phyloP scores from a whole-genome alignment of 768 basidiomycete genomes.

The Sarcomyxa edulis region DNA sequence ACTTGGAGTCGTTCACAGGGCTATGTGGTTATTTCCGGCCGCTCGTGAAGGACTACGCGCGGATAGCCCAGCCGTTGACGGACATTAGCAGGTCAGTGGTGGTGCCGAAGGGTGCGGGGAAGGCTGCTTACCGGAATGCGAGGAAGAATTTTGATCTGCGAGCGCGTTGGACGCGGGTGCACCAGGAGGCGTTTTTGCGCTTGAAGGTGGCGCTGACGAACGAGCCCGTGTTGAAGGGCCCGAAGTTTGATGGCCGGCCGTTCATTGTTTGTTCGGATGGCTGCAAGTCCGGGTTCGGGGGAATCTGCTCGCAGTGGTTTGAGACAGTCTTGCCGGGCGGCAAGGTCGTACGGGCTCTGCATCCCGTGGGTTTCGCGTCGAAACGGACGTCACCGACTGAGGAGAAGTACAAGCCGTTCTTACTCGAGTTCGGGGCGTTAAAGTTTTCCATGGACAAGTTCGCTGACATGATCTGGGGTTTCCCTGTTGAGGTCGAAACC shows the following conservation, averaged over 20 bases:
- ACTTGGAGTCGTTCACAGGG: conserved; percentile 28
- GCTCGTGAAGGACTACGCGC: conserved; percentile 28
- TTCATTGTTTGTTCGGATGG: conserved; percentile 35
- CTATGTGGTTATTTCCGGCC: conserved; percentile 27
- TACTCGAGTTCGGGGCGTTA: conserved; percentile 30
- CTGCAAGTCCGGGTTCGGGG: conserved; percentile 28
- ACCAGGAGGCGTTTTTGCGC: conserved; percentile 18
- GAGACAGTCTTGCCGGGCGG: conserved; percentile 16
- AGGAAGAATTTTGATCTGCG: too few species aligned
- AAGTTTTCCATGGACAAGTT: conserved; percentile 28
- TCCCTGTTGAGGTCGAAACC: conserved; percentile 26
- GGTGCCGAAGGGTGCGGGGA: conserved; percentile 11
- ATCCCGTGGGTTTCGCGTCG: conserved; percentile 27
- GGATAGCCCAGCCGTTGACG: conserved; percentile 21
- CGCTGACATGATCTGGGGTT: conserved; percentile 20
- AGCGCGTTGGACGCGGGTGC: conserved; percentile 15
- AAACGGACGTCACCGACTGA: conserved; percentile 25
- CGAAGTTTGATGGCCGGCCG: conserved; percentile 20
- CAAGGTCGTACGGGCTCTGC: conserved; percentile 8
- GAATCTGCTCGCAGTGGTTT: conserved; percentile 20
- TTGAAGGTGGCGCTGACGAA: conserved; percentile 19
- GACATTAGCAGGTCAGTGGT: conserved; percentile 19
- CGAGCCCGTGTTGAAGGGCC: conserved; percentile 17
- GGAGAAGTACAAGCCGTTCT: conserved; percentile 25
- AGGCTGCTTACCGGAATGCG: conserved; percentile 6